Conservation (phyloP, 768 basidiomycete species). For the Boletus eberwhitei region DNA sequence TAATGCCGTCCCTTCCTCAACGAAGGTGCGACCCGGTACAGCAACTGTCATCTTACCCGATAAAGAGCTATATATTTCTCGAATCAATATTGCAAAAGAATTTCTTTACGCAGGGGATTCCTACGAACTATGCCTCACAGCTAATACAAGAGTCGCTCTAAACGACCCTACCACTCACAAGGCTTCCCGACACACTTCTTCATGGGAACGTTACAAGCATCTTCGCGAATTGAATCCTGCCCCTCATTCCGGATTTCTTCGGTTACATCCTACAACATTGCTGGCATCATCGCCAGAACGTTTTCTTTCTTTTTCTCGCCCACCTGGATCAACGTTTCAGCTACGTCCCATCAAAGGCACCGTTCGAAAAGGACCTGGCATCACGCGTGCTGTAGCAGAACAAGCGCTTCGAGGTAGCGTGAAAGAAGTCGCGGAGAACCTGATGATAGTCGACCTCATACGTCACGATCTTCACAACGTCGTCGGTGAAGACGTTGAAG, state of each 20-base stretch:
- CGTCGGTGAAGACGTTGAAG: constrained; percentile 76
- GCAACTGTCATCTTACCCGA: constrained; percentile 51
- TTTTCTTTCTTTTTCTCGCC: constrained; percentile 77
- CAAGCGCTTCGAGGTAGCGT: constrained; percentile 56
- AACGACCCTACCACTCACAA: constrained; percentile 31
- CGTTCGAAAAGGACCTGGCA: constrained; percentile 62
- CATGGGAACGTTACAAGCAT: constrained; percentile 72
- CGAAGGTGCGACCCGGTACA: constrained; percentile 20
- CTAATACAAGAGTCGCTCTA: constrained; percentile 57
- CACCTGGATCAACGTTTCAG: constrained; percentile 64
- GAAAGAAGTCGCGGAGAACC: constrained; percentile 94
- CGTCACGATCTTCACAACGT: constrained; percentile 86
- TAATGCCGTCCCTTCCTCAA: constrained; percentile 23
- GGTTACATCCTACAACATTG: constrained; percentile 71
- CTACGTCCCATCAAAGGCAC: constrained; percentile 96
- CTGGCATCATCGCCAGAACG: constrained; percentile 90
- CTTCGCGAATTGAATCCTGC: constrained; percentile 81
- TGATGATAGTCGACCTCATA: constrained; percentile 98
- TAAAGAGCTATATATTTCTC: constrained; percentile 57
- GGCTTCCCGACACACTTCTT: constrained; percentile 27
- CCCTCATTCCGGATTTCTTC: constrained; percentile 80
- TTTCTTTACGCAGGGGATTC: constrained; percentile 80
- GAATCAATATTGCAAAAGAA: constrained; percentile 69
- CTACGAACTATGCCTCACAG: constrained; percentile 91
- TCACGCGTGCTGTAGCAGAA: constrained; percentile 66